Conservation (phyloP, 257 asterid genomes). For the Nicotiana knightiana region DNA sequence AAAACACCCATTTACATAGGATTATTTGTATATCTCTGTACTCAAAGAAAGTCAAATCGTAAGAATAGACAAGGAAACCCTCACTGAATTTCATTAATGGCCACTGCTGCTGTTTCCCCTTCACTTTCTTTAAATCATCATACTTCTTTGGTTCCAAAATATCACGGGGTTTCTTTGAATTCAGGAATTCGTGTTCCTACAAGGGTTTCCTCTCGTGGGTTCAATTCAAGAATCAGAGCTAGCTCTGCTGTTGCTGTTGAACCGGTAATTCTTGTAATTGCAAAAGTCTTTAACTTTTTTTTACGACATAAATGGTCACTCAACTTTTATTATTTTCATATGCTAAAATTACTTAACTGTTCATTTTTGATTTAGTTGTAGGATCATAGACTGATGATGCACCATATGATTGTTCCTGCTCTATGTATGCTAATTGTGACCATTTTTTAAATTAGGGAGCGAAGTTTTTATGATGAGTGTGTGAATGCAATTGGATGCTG, state of each 20-base stretch:
- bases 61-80: slow-evolving; percentile 12
- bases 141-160: slow-evolving; percentile 19
- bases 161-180: slow-evolving; percentile 22
- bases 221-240: slow-evolving; percentile 41
- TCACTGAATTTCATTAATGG: slow-evolving; percentile 24
- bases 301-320: no score
- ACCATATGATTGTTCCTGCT: not conserved
- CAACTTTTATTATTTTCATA: no score
- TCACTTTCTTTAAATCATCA: slow-evolving; percentile 29
- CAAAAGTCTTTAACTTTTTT: not conserved
- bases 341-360: no score
- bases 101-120: slow-evolving; percentile 37
- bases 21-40: slow-evolving; percentile 30
- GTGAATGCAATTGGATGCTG: not conserved
- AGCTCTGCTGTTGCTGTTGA: slow-evolving; percentile 51
- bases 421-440: not conserved
- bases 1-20: slow-evolving; percentile 65
- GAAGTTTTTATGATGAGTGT: not conserved
- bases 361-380: not conserved
- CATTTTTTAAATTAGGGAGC: not conserved
- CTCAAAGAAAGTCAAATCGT: slow-evolving; percentile 18
- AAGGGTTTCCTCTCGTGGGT: slow-evolving; percentile 17
- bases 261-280: slow-evolving; percentile 36
- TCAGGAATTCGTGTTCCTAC: slow-evolving; percentile 22
- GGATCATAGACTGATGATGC: not conserved